A percentile compares a stretch with the other conserved stretches of the same genome.
phyloP scores from a whole-genome alignment of 495 filamentous ascomycete genomes.

The Pyronema omphalodes region DNA sequence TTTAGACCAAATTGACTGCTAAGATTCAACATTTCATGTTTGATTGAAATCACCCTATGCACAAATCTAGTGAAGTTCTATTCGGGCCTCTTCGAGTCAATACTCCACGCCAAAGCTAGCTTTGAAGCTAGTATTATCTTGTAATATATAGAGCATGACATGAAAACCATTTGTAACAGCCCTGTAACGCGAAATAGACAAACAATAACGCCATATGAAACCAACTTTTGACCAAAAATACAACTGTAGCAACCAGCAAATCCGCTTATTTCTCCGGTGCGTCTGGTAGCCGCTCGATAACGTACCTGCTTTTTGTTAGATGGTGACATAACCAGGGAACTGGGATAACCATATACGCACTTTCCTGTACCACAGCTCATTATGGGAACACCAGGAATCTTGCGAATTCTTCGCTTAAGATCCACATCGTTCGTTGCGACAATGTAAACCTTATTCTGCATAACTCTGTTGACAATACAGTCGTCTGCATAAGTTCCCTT shows the following conservation, averaged over 20 bases:
- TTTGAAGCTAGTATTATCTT: too few relatives aligned
- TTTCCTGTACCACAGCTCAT: slow-evolving; percentile 31
- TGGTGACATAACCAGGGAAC: slow-evolving; percentile 11
- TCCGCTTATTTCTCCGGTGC: slow-evolving; percentile 40
- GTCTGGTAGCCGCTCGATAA: slow-evolving; percentile 78
- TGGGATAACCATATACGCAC: slow-evolving; percentile 20
- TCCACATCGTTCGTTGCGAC: slow-evolving; percentile 80
- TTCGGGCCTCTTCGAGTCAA: too few relatives aligned
- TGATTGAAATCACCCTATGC: too few relatives aligned
- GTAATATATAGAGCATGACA: too few relatives aligned
- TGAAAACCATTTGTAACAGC: too few relatives aligned
- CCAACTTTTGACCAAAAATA: not conserved
- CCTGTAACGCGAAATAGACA: too few relatives aligned
- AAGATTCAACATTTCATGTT: too few relatives aligned
- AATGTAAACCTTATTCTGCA: slow-evolving; percentile 50
- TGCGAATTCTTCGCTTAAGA: slow-evolving; percentile 60
- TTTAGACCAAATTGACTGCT: too few relatives aligned
- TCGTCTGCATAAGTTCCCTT: slow-evolving; percentile 90
- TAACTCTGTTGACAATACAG: slow-evolving; percentile 75
- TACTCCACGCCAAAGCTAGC: too few relatives aligned
- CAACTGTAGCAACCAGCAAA: not conserved
- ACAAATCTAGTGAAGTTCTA: too few relatives aligned
- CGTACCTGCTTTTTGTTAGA: slow-evolving; percentile 53
- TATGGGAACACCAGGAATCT: slow-evolving; percentile 54
- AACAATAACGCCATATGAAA: slow-evolving; percentile 1